phyloP scores from a whole-genome alignment of 2,329 filamentous ascomycete genomes.

The Sporothrix dimorphospora region DNA sequence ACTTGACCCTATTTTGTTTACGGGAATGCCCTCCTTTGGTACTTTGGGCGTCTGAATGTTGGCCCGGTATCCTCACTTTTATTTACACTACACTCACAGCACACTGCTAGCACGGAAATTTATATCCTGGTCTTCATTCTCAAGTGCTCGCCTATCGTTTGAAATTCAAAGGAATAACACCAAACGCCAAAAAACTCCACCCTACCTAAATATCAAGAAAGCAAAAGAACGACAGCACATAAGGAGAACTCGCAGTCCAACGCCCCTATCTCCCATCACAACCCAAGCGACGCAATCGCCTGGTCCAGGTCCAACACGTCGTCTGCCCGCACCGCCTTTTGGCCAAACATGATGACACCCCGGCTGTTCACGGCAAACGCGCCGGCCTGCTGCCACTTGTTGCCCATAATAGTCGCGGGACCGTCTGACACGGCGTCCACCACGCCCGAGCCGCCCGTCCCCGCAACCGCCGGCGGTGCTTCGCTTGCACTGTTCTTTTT shows the following conservation, averaged over 20 bases:
- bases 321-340: slow-evolving; percentile 52
- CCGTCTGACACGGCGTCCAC: slow-evolving; percentile 41
- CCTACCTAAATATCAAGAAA: not conserved
- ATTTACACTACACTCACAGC: not conserved
- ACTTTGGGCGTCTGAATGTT: not conserved
- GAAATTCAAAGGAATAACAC: not conserved
- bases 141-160: not conserved
- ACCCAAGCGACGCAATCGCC: slow-evolving; percentile 43
- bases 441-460: slow-evolving; percentile 22
- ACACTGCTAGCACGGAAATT: not conserved
- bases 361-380: slow-evolving; percentile 56
- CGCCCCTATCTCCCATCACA: slow-evolving; percentile 33
- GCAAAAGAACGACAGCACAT: not conserved
- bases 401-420: slow-evolving; percentile 53
- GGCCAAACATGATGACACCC: slow-evolving; percentile 55
- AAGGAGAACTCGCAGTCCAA: not conserved
- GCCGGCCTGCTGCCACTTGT: slow-evolving; percentile 60
- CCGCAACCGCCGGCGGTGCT: not conserved
- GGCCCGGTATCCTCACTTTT: not conserved
- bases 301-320: slow-evolving; percentile 60
- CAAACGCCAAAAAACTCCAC: not conserved
- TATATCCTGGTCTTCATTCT: not conserved
- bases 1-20: not conserved
- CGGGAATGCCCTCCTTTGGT: not conserved
- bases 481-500: slow-evolving; percentile 8